Conservation (phyloP, 2,329 filamentous ascomycete genomes). For the Fusarium setosum region DNA sequence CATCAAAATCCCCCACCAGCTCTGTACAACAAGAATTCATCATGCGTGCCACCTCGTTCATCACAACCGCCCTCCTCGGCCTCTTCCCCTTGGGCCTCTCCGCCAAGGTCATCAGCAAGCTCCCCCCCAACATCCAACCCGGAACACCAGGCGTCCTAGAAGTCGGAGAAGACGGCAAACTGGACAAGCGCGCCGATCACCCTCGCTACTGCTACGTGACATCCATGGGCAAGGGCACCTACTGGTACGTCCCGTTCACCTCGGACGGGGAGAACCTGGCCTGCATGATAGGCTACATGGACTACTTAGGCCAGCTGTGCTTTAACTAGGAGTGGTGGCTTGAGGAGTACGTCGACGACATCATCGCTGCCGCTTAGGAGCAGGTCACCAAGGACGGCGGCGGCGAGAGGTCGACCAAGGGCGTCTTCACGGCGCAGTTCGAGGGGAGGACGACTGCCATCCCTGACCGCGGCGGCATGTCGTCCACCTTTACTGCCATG, state of each 20-base stretch:
- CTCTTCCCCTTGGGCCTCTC: neutral
- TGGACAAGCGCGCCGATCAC: neutral
- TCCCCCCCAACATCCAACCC: neutral
- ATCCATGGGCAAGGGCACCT: neutral
- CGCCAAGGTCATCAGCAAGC: neutral
- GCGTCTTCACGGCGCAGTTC: neutral
- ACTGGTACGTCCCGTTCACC: conserved; percentile 1
- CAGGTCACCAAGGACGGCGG: conserved; percentile 9
- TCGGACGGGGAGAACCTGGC: neutral
- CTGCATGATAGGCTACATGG: neutral
- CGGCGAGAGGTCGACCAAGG: neutral
- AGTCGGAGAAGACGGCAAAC: neutral
- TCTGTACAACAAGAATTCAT: no score
- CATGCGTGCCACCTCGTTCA: no score
- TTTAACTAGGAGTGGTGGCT: conserved; percentile 3
- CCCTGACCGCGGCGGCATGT: neutral
- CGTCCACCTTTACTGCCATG: neutral
- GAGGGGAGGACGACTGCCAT: neutral
- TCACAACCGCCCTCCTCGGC: no score
- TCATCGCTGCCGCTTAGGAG: conserved; percentile 1
- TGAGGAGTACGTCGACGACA: conserved; percentile 4
- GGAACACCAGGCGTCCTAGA: neutral
- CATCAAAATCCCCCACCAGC: no score
- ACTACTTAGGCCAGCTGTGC: neutral
- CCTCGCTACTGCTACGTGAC: neutral